Conservation (phyloP, 129 eudicot species). For the Tanacetum coccineum region DNA sequence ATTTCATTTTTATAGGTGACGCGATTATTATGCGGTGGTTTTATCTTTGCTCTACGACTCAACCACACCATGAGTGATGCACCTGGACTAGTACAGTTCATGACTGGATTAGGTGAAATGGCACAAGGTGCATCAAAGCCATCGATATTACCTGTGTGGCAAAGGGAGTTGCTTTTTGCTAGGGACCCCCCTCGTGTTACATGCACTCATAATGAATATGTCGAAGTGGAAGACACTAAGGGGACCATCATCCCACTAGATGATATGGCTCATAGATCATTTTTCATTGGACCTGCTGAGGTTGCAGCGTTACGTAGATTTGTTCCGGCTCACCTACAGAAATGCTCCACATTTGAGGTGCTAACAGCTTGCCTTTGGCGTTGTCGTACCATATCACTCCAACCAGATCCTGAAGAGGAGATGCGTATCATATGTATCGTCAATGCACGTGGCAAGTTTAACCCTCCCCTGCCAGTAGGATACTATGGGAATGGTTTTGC, state of each 20-base stretch:
- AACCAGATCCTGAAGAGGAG: conserved; percentile 54
- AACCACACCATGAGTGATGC: conserved; percentile 85
- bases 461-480: conserved; percentile 57
- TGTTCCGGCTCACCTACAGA: conserved; percentile 41
- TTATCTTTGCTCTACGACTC: conserved; percentile 57
- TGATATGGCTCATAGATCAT: conserved; percentile 67
- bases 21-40: conserved; percentile 64
- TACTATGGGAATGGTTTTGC: conserved; percentile 70
- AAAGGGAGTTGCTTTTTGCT: conserved; percentile 48
- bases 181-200: conserved; percentile 58
- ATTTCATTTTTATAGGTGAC: conserved; percentile 37
- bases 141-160: conserved; percentile 56
- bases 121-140: conserved; percentile 59
- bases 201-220: conserved; percentile 56
- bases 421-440: conserved; percentile 53
- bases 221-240: conserved; percentile 47
- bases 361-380: conserved; percentile 70
- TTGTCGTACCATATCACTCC: conserved; percentile 59
- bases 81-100: conserved; percentile 54
- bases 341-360: conserved; percentile 51
- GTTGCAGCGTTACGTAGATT: conserved; percentile 41
- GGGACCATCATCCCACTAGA: conserved; percentile 53
- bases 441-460: conserved; percentile 40
- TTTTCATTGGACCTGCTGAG: conserved; percentile 71
- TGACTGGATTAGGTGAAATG: conserved; percentile 55